These are phyloP conservation scores for Thermothielavioides terrestris DNA, from an alignment of 495 filamentous ascomycete species.

Conservation along the genomic window DNA sequence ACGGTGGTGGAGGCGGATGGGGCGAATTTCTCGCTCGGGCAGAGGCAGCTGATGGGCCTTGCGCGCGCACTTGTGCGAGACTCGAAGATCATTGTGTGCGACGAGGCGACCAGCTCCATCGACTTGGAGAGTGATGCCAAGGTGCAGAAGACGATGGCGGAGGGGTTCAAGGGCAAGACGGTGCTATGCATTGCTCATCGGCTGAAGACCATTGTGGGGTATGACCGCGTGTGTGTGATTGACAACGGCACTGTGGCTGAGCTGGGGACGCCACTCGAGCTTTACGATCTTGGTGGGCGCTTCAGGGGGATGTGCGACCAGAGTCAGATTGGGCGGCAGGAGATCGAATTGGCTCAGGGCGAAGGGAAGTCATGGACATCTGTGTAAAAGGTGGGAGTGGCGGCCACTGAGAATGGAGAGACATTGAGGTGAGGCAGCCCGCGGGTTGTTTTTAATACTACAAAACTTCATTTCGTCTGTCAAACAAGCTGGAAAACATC, in stretches of 20 bases:
- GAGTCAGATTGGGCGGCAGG: conserved; percentile 70
- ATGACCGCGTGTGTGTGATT: conserved; percentile 95
- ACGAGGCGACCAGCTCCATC: conserved; percentile 86
- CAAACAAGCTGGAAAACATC: no score
- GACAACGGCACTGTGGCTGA: conserved; percentile 79
- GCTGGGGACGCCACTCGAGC: conserved; percentile 59
- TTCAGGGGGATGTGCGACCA: conserved; percentile 90
- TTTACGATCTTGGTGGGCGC: conserved; percentile 52
- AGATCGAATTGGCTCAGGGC: no score
- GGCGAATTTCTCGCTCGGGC: conserved; percentile 87
- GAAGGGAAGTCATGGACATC: no score
- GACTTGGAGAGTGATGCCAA: conserved; percentile 95
- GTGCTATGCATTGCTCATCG: conserved; percentile 93
- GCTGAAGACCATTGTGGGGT: conserved; percentile 82
- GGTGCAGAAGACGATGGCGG: conserved; percentile 85
- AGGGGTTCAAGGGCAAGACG: conserved; percentile 84
- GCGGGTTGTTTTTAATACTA: no score
- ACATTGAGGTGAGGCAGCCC: no score
- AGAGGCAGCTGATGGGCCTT: conserved; percentile 91
- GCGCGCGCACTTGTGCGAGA: conserved; percentile 81
- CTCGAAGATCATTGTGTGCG: conserved; percentile 87
- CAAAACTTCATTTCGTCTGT: no score
- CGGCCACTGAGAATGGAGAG: no score
- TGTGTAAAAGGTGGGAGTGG: no score
- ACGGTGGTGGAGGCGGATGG: conserved; percentile 88